Evolutionary conservation across 306 rosid species (phyloP), one percentile per base, ranked within the genome.

Genomic region (Cucurbita ficifolia): DNA sequence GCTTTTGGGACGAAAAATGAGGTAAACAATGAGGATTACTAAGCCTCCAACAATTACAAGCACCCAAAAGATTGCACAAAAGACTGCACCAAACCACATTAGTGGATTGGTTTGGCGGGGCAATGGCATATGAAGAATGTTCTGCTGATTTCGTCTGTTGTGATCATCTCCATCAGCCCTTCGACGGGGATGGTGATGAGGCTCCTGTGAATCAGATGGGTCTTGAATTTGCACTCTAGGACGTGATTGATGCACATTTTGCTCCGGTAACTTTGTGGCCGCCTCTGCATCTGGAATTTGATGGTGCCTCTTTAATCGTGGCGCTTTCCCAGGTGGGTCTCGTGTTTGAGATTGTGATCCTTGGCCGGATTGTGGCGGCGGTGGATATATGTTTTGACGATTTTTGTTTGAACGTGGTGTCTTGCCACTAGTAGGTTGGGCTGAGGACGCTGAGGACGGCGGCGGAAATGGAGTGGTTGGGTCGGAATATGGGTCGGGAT

Each of bases 61-160:
- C 6, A 91, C 83, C 91, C 96, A 95, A 22, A 91, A 87, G 39
- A 95, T 83, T 70, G 84, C 85, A 40, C 99, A 95, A 75, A 87
- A 88, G 19, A 80, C 77, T 4, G 85, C 91, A 2, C 18, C 55
- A 38, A 84, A 78, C 99, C 99, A 94, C 53, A 82, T 76, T 3
- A 76, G 72, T 10, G 71, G 74, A 60, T 75, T 75, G 68, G 92
- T 81, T 76, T 16, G 56, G 4, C 42, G 75, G 22, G 77, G 51
- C 6, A 0, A 16, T 7, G 88, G 82, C 76, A 54, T n/a, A 8
- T 2, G 62, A 49, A 65, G 35, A 29, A 51, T 50, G 1, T 36
- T 40, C 22, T 17, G 48, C 7, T n/a, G 75, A 17, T 18, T 54
- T 52, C 63, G 24, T 35, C 24, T 52, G 60, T 18, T 17, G 5